Base-by-base conservation (phyloP, 202 grass and related monocot species). In the Elaeis oleifera region DNA sequence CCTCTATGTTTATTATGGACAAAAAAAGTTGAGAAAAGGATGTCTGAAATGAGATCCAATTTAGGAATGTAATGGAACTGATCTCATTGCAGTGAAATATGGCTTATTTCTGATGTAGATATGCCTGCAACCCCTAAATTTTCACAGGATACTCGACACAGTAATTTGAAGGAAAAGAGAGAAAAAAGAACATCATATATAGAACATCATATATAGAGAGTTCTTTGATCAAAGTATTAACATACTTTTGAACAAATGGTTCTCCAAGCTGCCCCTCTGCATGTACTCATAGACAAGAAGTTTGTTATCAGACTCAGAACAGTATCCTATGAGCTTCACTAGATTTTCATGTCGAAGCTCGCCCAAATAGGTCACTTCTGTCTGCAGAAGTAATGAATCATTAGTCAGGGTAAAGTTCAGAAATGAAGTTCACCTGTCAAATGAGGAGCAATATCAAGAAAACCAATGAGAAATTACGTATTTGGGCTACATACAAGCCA, bases 281-380 rank as follows among this genome's bases (percentile, higher is more conserved):
- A 96, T 91, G 81, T 88, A 96, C 65, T 90, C 91, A 53, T 96
- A 90, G 16, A 96, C 91, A 0, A 96, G 81, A 59, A 96, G 71
- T 58, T 88, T 96, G 70, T 86, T 56, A 52, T 79, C 84, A 7
- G 78, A 62, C 39, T 90, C 91, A 16, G 92, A 89, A 74, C 91
- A 96, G 74, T 89, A 96, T 54, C 92, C 92, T 0, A 96, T 80
- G 0, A 96, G 79, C 71, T 79, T 90, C 5, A 96, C 92, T 4
- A 96, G 80, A 86, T 96, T 96, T 15, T 64, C 76, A 31, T 96
- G 92, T 71, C 60, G 76, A 76, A 96, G 81, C 77, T 96, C 73
- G 5, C 81, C 84, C 49, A 96, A 67, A 71, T 77, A 96, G 9
- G 83, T 90, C 1, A 96, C 87, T 76, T 96, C 91, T 22, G 91